Conservation (phyloP, 371 early-diverging fungal species). For the Globomyces sp. region DNA sequence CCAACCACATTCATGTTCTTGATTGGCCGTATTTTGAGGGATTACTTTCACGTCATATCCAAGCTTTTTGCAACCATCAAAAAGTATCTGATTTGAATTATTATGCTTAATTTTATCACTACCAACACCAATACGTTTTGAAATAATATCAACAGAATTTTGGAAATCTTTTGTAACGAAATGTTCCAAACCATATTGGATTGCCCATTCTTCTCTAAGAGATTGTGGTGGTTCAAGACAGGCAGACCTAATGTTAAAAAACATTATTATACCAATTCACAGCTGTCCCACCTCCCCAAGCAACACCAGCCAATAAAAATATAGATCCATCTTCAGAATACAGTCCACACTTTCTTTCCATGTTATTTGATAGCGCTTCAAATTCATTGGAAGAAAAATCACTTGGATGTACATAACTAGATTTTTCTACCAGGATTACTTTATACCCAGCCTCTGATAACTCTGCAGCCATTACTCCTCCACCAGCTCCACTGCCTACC, state of each 20-base stretch:
- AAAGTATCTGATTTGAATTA: slow-evolving; percentile 53
- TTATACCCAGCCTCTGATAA: slow-evolving; percentile 67
- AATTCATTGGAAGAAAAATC: slow-evolving; percentile 54
- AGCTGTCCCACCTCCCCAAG: slow-evolving; percentile 70
- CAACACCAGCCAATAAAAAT: slow-evolving; percentile 57
- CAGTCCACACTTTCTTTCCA: slow-evolving; percentile 31
- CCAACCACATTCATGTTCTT: slow-evolving; percentile 64
- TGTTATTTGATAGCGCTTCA: slow-evolving; percentile 45
- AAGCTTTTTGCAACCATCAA: slow-evolving; percentile 65
- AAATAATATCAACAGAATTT: slow-evolving; percentile 54
- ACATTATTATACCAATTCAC: slow-evolving; percentile 31
- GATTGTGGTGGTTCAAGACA: slow-evolving; percentile 63
- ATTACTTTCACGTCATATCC: slow-evolving; percentile 59
- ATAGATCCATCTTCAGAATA: slow-evolving; percentile 60
- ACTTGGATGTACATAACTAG: slow-evolving; percentile 53
- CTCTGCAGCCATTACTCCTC: slow-evolving; percentile 69
- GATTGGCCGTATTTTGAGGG: slow-evolving; percentile 66
- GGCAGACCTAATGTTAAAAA: slow-evolving; percentile 56
- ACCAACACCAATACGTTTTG: slow-evolving; percentile 56
- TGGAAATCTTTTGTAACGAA: slow-evolving; percentile 54
- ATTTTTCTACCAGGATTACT: slow-evolving; percentile 76
- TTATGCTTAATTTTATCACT: slow-evolving; percentile 61
- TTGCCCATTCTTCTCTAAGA: slow-evolving; percentile 74
- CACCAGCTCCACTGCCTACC: slow-evolving; percentile 76
- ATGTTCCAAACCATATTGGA: slow-evolving; percentile 53